A percentile compares a stretch with the other conserved stretches of the same genome.
These are phyloP conservation scores for Gossypium gossypioides DNA, from an alignment of 441 rosid species.

Conservation along the genomic window DNA sequence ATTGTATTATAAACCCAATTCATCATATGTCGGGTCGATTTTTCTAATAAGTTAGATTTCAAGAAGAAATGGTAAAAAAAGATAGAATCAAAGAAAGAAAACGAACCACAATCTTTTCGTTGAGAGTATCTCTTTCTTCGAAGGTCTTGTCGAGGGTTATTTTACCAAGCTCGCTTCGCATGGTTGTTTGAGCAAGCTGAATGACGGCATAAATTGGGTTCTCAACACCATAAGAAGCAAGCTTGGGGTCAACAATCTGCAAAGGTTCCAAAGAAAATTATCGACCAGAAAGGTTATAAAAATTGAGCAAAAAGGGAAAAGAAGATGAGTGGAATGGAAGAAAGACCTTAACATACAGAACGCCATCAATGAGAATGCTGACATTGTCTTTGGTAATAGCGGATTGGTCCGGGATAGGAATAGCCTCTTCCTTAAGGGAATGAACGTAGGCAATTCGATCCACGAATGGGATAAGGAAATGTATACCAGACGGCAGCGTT, in stretches of 20 bases:
- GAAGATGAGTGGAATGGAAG: neutral
- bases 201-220: conserved; percentile 79
- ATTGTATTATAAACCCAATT: neutral
- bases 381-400: conserved; percentile 92
- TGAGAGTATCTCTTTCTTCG: conserved; percentile 83
- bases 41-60: neutral
- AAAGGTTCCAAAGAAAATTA: neutral
- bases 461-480: conserved; percentile 71
- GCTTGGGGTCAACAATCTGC: conserved; percentile 80
- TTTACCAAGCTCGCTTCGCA: conserved; percentile 96
- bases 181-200: conserved; percentile 91
- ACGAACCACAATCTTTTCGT: conserved; percentile 85
- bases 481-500: conserved; percentile 75
- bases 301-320: neutral
- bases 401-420: conserved; percentile 74
- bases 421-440: conserved; percentile 91
- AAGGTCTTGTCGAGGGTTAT: conserved; percentile 93
- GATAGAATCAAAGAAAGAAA: neutral
- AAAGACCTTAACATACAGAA: conserved; percentile 73
- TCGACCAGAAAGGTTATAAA: neutral
- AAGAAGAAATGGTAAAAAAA: neutral
- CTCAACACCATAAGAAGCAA: conserved; percentile 92
- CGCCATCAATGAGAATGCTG: conserved; percentile 77
- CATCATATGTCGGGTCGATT: neutral
- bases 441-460: conserved; percentile 91